Base-by-base conservation (phyloP, 495 filamentous ascomycete genomes). In the Daldinia childiae region DNA sequence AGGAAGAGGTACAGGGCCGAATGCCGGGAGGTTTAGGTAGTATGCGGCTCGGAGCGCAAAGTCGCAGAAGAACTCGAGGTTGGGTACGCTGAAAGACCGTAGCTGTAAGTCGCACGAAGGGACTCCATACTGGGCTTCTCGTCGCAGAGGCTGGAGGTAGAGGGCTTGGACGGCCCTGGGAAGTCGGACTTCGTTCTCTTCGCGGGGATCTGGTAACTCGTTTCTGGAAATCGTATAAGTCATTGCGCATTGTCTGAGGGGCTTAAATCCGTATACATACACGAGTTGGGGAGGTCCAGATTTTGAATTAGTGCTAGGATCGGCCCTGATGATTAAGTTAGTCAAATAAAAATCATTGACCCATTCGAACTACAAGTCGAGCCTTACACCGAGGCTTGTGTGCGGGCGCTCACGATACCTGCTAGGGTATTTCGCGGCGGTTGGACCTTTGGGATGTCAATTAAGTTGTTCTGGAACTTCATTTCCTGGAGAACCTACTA, bases 31-130 rank as follows among this genome's bases (percentile, higher is more conserved):
- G 51, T 90, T 87, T 17, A 97, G 88, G 82, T 94, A 99, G 82
- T 98, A 99, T 34, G 95, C 95, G 9, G 94, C 94, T 64, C 95
- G 92, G 60, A 98, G 82, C 34, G 94, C 94, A 79, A 98, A 98
- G 82, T 99, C 95, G 79, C 90, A 87, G 78, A 97, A 96, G 83
- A 97, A 94, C 75, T 97, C 92, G 57, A 99, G 88, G 71, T 97
- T 97, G 56, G 92, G 92, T 27, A 94, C 88, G 72, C 86, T 92
- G 85, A 93, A 99, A 21, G 95, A 96, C 69, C 95, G 92, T 58
- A 99, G 82, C 78, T 98, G 95, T 58, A 99, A 89, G 76, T 97
- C 90, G 81, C 94, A 97, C 48, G 90, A 86, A 19, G 93, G 93
- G 21, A 96, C 84, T 36, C 93, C 93, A 73, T 92, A 88, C 70